Conservation (phyloP, 2,329 filamentous ascomycete genomes). For the Colletotrichum viniferum region DNA sequence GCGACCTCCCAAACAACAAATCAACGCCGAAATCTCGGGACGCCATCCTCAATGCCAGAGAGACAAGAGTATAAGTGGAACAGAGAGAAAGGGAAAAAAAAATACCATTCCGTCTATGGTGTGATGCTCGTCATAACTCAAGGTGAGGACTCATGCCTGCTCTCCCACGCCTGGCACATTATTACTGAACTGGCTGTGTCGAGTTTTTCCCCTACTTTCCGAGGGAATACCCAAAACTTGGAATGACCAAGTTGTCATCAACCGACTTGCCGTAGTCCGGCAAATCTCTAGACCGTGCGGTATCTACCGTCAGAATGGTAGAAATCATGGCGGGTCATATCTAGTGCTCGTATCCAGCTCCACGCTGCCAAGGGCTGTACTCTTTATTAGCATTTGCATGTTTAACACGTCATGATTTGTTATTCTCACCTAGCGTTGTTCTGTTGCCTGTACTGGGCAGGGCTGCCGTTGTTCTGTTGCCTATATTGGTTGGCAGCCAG, state of each 20-base stretch:
- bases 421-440: conserved; percentile 42
- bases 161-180: not conserved
- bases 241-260: not conserved
- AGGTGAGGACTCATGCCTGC: not conserved
- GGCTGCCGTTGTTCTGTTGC: conserved; percentile 35
- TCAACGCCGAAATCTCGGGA: conserved; percentile 17
- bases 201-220: not conserved
- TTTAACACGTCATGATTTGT: not conserved
- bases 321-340: conserved; percentile 9
- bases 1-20: conserved; percentile 1
- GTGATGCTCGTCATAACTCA: conserved; percentile 8
- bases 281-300: not conserved
- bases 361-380: conserved; percentile 49
- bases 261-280: not conserved
- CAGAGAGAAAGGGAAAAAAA: not conserved
- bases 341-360: conserved; percentile 46
- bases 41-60: conserved; percentile 14
- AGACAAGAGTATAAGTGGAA: conserved; percentile 10
- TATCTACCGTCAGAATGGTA: not conserved
- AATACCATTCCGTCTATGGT: conserved; percentile 12
- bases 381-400: conserved; percentile 15
- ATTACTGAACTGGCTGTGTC: not conserved
- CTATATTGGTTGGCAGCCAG: conserved; percentile 32
- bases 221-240: not conserved
- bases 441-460: conserved; percentile 38